phyloP scores from a whole-genome alignment of 225 moss, liverwort and hornwort species.

The Anthoceros angustus region DNA sequence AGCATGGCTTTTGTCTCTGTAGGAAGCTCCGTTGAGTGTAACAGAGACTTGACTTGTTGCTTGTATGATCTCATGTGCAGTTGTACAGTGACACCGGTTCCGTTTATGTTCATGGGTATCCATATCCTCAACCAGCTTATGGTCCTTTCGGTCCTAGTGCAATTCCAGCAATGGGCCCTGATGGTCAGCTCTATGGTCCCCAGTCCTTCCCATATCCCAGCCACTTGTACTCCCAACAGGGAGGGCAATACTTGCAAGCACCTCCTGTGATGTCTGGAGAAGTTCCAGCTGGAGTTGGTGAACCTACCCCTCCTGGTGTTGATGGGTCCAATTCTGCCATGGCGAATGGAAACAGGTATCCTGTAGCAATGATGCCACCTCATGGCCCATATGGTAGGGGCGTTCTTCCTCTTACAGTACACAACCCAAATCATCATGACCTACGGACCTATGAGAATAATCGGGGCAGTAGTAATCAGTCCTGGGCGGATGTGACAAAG shows the following conservation, averaged over 20 bases:
- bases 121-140: slow-evolving; percentile 50
- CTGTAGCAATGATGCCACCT: slow-evolving; percentile 58
- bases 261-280: slow-evolving; percentile 45
- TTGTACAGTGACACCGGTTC: slow-evolving; percentile 78
- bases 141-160: slow-evolving; percentile 60
- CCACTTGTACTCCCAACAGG: slow-evolving; percentile 74
- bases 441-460: slow-evolving; percentile 73
- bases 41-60: background rate
- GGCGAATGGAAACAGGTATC: slow-evolving; percentile 43
- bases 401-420: slow-evolving; percentile 67
- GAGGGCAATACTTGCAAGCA: slow-evolving; percentile 64
- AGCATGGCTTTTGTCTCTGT: slow-evolving; percentile 7
- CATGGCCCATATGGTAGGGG: slow-evolving; percentile 88
- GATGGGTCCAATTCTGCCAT: slow-evolving; percentile 41
- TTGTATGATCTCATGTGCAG: slow-evolving; percentile 29
- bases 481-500: slow-evolving; percentile 86
- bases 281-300: slow-evolving; percentile 42
- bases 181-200: slow-evolving; percentile 95
- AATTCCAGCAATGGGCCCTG: slow-evolving; percentile 89
- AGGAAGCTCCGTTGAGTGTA: background rate
- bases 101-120: slow-evolving; percentile 61
- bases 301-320: slow-evolving; percentile 81
- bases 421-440: slow-evolving; percentile 59
- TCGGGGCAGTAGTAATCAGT: slow-evolving; percentile 67
- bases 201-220: slow-evolving; percentile 81